Evolutionary conservation across 805 yeast genomes (phyloP).

Genomic region (Kregervanrija fluxuum): DNA sequence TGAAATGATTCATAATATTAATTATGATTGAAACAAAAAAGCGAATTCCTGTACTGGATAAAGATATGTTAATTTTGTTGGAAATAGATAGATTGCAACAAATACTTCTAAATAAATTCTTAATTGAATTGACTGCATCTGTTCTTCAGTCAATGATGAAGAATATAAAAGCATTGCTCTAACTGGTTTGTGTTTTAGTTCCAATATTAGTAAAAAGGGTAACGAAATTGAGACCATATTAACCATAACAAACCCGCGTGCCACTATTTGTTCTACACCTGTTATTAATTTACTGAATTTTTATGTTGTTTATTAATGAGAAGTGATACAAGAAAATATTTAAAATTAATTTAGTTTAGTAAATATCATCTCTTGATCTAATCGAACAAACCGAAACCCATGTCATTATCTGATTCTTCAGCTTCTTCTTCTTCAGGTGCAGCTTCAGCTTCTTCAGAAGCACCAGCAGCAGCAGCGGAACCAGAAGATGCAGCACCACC

Average conservation of each 20-base stretch:
- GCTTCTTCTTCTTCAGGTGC: conserved; percentile 44
- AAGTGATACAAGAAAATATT: conserved; percentile 6
- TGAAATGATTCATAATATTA: conserved; percentile 21
- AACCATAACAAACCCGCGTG: too few species aligned
- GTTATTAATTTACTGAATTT: too few species aligned
- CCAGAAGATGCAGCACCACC: conserved; percentile 72
- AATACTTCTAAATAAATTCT: conserved; percentile 16
- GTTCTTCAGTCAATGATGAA: neutral
- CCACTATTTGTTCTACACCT: too few species aligned
- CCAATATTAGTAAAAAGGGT: neutral
- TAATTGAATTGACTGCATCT: conserved; percentile 8
- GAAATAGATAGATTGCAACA: conserved; percentile 10
- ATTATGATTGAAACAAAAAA: conserved; percentile 20
- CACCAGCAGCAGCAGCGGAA: conserved; percentile 49
- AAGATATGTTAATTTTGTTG: conserved; percentile 10
- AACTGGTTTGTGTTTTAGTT: neutral
- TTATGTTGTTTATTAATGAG: conserved; percentile 4
- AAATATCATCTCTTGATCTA: conserved; percentile 34
- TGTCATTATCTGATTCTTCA: conserved; percentile 50
- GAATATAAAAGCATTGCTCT: neutral
- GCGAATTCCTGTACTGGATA: conserved; percentile 21
- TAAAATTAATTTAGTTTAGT: neutral
- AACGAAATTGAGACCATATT: too few species aligned
- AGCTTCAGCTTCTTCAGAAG: conserved; percentile 51
- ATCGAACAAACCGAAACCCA: conserved; percentile 96